A percentile compares a stretch with the other conserved stretches of the same genome.
Evolutionary conservation across 2,329 filamentous ascomycete genomes (phyloP).

Genomic region (Sordariomycetes sp.): DNA sequence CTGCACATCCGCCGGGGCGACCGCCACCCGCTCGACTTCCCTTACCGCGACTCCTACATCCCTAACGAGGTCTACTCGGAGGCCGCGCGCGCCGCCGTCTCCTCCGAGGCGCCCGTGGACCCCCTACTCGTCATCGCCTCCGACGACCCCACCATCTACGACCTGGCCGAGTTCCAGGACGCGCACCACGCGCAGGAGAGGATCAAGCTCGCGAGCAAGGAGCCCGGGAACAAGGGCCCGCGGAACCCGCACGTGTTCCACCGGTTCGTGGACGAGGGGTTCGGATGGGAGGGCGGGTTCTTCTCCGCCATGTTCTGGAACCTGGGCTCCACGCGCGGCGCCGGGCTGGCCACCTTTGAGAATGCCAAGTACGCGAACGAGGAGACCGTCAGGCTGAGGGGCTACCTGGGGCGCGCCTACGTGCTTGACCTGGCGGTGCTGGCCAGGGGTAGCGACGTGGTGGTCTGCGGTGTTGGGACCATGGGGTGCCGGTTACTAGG

Average conservation of each 20-base stretch:
- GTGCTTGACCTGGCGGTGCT: slow-evolving; percentile 71
- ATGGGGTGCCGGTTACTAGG: slow-evolving; percentile 64
- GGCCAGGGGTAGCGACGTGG: slow-evolving; percentile 52
- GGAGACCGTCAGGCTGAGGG: slow-evolving; percentile 56
- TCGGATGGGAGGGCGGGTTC: slow-evolving; percentile 85
- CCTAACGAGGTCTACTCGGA: slow-evolving; percentile 59
- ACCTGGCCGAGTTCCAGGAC: slow-evolving; percentile 48
- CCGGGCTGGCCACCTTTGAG: slow-evolving; percentile 15
- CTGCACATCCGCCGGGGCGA: slow-evolving; percentile 76
- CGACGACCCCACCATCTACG: slow-evolving; percentile 69
- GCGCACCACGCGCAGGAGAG: slow-evolving; percentile 59
- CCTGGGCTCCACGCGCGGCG: slow-evolving; percentile 43
- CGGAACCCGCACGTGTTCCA: slow-evolving; percentile 40
- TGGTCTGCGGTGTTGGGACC: slow-evolving; percentile 69
- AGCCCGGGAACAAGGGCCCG: slow-evolving; percentile 25
- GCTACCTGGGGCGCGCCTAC: slow-evolving; percentile 71
- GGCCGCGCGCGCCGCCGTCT: slow-evolving; percentile 42
- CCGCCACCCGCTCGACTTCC: slow-evolving; percentile 63
- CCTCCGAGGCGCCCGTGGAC: slow-evolving; percentile 15
- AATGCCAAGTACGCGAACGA: slow-evolving; percentile 27
- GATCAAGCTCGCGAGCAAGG: slow-evolving; percentile 64
- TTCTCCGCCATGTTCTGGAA: slow-evolving; percentile 75
- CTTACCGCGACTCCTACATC: slow-evolving; percentile 69
- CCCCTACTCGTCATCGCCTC: slow-evolving; percentile 58
- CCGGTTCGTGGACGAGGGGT: slow-evolving; percentile 62